Conservation (phyloP, 2,329 filamentous ascomycete genomes). For the Magnaporthiopsis rhizophila region DNA sequence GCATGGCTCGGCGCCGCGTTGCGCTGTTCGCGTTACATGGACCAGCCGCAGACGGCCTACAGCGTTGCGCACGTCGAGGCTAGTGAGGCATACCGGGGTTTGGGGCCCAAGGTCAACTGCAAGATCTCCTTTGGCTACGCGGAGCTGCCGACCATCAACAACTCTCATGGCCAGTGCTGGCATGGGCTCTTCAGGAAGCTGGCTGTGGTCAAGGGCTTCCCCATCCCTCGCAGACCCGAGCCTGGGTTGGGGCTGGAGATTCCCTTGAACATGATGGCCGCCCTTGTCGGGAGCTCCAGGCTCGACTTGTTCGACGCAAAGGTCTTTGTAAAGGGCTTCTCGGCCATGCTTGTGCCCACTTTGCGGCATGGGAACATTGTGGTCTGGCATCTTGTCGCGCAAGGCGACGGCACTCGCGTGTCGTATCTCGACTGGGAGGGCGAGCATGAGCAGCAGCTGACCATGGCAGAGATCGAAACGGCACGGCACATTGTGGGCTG, state of each 20-base stretch:
- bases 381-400: slow-evolving; percentile 9
- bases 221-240: slow-evolving; percentile 3
- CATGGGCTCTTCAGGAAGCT: slow-evolving; percentile 8
- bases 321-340: slow-evolving; percentile 9
- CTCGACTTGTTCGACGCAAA: slow-evolving; percentile 3
- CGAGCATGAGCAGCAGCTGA: background rate
- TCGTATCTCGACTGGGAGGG: slow-evolving; percentile 3
- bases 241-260: slow-evolving; percentile 8
- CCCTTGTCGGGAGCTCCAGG: background rate
- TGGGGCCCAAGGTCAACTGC: background rate
- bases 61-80: background rate
- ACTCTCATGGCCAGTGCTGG: slow-evolving; percentile 7
- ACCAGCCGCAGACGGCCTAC: background rate
- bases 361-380: slow-evolving; percentile 1
- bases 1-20: slow-evolving; percentile 6
- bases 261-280: slow-evolving; percentile 9
- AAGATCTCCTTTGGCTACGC: background rate
- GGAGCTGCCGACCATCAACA: background rate
- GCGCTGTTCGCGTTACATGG: background rate
- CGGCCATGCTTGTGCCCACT: slow-evolving; percentile 8
- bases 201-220: slow-evolving; percentile 8
- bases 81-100: background rate
- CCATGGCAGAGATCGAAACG: background rate
- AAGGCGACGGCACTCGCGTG: background rate
- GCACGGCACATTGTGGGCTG: slow-evolving; percentile 7